A percentile compares a stretch with the other conserved stretches of the same genome.
Evolutionary conservation across 805 yeast genomes (phyloP).

Genomic region (Yueomyces sinensis): DNA sequence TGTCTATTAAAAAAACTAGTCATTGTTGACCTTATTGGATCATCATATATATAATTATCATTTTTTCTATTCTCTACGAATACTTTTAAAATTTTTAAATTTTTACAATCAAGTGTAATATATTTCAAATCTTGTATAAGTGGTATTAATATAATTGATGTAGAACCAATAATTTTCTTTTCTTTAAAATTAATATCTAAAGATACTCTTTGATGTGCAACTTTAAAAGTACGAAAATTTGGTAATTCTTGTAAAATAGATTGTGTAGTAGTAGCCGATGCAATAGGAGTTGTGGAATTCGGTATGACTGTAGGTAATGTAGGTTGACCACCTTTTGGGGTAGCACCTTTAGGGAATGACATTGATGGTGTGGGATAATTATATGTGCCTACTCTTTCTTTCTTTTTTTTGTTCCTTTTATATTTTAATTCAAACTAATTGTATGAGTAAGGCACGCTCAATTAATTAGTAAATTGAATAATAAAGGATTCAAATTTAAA

Average conservation of each 20-base stretch:
- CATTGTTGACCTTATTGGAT: conserved; percentile 9
- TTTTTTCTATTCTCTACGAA: conserved; percentile 45
- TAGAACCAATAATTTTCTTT: conserved; percentile 49
- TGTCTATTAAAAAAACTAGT: not conserved
- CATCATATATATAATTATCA: conserved; percentile 22
- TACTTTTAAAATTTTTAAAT: conserved; percentile 50
- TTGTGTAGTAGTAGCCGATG: too few relatives aligned
- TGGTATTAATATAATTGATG: conserved; percentile 77
- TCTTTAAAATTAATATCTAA: conserved; percentile 68
- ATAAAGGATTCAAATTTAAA: too few relatives aligned
- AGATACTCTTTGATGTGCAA: conserved; percentile 75
- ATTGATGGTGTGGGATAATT: conserved; percentile 3
- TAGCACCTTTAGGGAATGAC: conserved; percentile 18
- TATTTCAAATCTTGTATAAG: conserved; percentile 39
- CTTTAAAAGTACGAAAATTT: conserved; percentile 31
- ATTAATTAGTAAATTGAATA: too few relatives aligned
- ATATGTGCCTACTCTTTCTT: too few relatives aligned
- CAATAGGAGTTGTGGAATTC: too few relatives aligned
- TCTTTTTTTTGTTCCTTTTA: too few relatives aligned
- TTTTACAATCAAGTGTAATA: conserved; percentile 70
- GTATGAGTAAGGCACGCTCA: too few relatives aligned
- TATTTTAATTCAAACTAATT: too few relatives aligned
- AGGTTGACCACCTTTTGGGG: conserved; percentile 11
- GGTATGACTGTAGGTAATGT: too few relatives aligned
- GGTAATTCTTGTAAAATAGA: conserved; percentile 4